Evolutionary conservation across 441 rosid genomes (phyloP).

Genomic region (Populus tomentosa): DNA sequence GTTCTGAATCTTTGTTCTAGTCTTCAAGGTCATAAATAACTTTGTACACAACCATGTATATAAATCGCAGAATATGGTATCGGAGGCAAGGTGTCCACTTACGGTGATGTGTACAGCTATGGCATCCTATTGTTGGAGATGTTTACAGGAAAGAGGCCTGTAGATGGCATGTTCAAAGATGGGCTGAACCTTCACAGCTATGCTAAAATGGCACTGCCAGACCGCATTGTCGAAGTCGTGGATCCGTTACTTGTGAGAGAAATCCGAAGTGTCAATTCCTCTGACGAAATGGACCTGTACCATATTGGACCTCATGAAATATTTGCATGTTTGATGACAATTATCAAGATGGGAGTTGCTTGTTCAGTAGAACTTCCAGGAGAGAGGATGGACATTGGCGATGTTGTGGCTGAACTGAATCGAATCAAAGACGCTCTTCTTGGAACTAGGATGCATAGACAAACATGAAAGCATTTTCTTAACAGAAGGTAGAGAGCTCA

Average conservation of each 20-base stretch:
- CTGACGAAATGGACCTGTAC: not conserved
- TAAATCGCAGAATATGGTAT: too few relatives aligned
- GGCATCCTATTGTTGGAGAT: too few relatives aligned
- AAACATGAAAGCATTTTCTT: too few relatives aligned
- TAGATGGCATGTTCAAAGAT: too few relatives aligned
- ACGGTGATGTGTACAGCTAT: too few relatives aligned
- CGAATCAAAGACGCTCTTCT: not conserved
- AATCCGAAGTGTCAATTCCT: not conserved
- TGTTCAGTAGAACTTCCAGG: constrained; percentile 1
- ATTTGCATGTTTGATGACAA: not conserved
- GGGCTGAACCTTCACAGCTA: not conserved
- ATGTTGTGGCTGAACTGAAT: constrained; percentile 1
- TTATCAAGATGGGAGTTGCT: not conserved
- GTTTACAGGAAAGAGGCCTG: too few relatives aligned
- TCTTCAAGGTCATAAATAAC: too few relatives aligned
- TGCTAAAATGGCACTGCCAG: not conserved
- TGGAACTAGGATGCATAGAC: not conserved
- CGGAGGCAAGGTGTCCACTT: too few relatives aligned
- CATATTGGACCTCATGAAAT: not conserved
- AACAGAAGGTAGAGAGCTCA: too few relatives aligned
- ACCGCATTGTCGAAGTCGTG: not conserved
- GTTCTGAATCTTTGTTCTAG: too few relatives aligned
- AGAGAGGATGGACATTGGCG: not conserved
- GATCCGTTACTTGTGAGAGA: not conserved
- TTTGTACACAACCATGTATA: too few relatives aligned